These are phyloP conservation scores for Colletotrichum liaoningense DNA, from an alignment of 2,329 filamentous ascomycete species.

Conservation along the genomic window DNA sequence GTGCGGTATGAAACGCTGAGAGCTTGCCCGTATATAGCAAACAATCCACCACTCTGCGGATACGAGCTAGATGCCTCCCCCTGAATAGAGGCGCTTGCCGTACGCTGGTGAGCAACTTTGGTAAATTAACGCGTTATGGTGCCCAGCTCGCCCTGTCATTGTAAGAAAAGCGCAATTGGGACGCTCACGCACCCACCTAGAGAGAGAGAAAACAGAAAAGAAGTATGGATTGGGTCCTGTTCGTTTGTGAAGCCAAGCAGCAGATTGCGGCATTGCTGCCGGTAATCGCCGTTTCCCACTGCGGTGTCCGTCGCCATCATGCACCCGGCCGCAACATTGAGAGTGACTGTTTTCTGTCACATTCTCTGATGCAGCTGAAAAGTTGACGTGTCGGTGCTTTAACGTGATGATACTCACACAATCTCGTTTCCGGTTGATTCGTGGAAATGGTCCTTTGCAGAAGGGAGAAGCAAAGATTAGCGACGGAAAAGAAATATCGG, in stretches of 20 bases:
- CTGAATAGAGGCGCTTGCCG: slow-evolving; percentile 16
- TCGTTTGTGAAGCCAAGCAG: slow-evolving; percentile 12
- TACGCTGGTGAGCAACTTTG: neutral
- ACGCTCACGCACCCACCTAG: neutral
- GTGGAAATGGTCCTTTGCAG: neutral
- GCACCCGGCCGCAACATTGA: slow-evolving; percentile 21
- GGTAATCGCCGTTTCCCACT: neutral
- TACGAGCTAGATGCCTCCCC: neutral
- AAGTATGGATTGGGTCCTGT: neutral
- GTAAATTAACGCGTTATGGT: neutral
- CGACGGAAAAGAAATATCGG: neutral
- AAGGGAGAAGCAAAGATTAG: neutral
- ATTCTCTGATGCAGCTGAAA: neutral
- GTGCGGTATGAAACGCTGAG: slow-evolving; percentile 14
- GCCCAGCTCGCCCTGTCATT: neutral
- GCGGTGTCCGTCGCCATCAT: neutral
- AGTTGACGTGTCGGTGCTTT: neutral
- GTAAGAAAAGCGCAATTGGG: neutral
- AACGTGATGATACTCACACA: neutral
- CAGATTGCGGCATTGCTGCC: neutral
- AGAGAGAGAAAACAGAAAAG: neutral
- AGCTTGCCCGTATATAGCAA: neutral
- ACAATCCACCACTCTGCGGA: neutral
- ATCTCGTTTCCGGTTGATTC: neutral
- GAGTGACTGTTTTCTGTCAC: neutral